Evolutionary conservation across 371 early-diverging fungal genomes (phyloP).

Genomic region (Blakeslea trispora): DNA sequence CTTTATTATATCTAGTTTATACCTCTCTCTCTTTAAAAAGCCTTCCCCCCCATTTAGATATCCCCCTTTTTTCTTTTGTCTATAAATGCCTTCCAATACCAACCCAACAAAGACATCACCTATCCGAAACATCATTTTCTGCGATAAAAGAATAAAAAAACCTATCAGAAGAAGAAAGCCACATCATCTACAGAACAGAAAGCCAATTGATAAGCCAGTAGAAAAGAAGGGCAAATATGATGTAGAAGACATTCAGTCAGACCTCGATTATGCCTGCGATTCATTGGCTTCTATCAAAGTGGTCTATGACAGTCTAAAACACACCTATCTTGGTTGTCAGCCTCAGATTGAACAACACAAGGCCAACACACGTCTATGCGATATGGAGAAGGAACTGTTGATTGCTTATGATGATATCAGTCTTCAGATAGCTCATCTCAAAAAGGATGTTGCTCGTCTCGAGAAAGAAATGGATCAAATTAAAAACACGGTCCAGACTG

Average conservation of each 20-base stretch:
- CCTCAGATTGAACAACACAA: conserved; percentile 26
- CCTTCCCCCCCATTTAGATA: no score
- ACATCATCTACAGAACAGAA: not conserved
- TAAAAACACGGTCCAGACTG: conserved; percentile 9
- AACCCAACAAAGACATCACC: no score
- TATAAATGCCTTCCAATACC: no score
- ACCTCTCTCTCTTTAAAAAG: no score
- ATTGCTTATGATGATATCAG: conserved; percentile 49
- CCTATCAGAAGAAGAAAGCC: no score
- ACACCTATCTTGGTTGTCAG: conserved; percentile 34
- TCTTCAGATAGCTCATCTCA: conserved; percentile 41
- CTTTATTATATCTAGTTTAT: no score
- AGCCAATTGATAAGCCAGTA: not conserved
- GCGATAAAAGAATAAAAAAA: no score
- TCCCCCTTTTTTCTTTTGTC: no score
- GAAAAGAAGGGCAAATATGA: not conserved
- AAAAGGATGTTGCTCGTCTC: conserved; percentile 36
- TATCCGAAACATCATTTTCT: no score
- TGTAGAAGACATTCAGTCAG: not conserved
- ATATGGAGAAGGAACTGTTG: conserved; percentile 46
- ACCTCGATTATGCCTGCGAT: conserved; percentile 42
- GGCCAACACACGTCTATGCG: conserved; percentile 28
- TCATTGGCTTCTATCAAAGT: conserved; percentile 40
- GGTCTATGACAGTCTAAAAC: conserved; percentile 36
- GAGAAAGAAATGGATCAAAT: conserved; percentile 30